Evolutionary conservation across 2,329 filamentous ascomycete species (phyloP).

Genomic region (Apiospora malaysiana): DNA sequence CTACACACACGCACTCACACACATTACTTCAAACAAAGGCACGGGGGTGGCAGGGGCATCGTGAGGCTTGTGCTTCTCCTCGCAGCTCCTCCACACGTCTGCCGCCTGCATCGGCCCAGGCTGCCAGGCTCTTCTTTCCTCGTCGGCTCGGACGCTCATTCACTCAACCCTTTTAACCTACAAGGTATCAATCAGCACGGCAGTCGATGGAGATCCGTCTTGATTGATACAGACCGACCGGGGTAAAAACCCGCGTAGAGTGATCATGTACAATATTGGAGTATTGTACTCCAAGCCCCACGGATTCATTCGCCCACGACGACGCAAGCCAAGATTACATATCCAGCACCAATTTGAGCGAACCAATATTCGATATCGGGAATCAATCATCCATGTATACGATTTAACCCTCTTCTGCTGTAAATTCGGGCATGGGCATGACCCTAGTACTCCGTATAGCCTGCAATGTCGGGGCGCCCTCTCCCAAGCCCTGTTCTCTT

Average conservation of each 20-base stretch:
- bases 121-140: conserved; percentile 8
- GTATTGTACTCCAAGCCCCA: conserved; percentile 12
- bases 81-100: conserved; percentile 9
- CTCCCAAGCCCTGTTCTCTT: neutral
- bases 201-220: conserved; percentile 10
- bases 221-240: conserved; percentile 8
- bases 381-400: conserved; percentile 7
- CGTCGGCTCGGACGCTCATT: neutral
- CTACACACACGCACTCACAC: neutral
- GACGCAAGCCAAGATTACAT: conserved; percentile 6
- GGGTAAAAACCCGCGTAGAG: conserved; percentile 8
- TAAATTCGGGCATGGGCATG: neutral
- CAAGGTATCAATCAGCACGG: neutral
- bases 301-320: conserved; percentile 12
- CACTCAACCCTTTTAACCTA: neutral
- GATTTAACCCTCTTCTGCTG: neutral
- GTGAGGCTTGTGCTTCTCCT: conserved; percentile 6
- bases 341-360: neutral
- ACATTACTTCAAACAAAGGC: neutral
- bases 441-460: neutral
- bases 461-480: neutral
- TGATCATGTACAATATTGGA: conserved; percentile 13
- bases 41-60: conserved; percentile 3
- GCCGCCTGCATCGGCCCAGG: neutral
- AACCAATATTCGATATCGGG: conserved; percentile 4